phyloP scores from a whole-genome alignment of 164 flowering plant genomes.

The Vitis labrusca region DNA sequence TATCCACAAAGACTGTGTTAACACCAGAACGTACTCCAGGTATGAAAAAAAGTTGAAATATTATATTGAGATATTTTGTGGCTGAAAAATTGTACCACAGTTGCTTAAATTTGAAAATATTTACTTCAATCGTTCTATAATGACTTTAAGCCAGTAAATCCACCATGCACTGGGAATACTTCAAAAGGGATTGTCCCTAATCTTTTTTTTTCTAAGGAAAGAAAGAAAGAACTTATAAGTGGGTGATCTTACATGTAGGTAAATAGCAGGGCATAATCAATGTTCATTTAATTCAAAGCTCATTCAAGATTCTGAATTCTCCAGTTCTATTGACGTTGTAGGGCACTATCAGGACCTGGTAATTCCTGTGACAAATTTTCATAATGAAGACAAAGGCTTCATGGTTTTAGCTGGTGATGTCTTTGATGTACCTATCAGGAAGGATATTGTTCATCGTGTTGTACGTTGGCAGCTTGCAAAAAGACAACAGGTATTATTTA shows the following conservation, averaged over 20 bases:
- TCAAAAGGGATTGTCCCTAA: no score
- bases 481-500: constrained; percentile 68
- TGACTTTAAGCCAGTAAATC: neutral
- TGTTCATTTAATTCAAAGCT: no score
- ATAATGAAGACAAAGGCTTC: constrained; percentile 79
- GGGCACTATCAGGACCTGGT: constrained; percentile 80
- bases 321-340: constrained; percentile 22
- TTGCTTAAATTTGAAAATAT: neutral
- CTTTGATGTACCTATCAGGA: constrained; percentile 92
- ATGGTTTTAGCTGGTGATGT: constrained; percentile 95
- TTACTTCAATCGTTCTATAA: neutral
- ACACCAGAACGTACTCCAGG: constrained; percentile 59
- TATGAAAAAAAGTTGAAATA: constrained; percentile 22
- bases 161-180: neutral
- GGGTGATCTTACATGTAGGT: no score
- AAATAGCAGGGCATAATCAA: no score
- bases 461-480: constrained; percentile 98
- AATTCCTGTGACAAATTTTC: constrained; percentile 83
- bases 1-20: constrained; percentile 40
- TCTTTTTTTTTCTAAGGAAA: no score
- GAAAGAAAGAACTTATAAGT: no score
- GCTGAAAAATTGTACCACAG: neutral
- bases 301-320: neutral
- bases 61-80: neutral
- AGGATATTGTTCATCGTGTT: constrained; percentile 92